Evolutionary conservation across 2,329 filamentous ascomycete species (phyloP).

Genomic region (Didymella pomorum): DNA sequence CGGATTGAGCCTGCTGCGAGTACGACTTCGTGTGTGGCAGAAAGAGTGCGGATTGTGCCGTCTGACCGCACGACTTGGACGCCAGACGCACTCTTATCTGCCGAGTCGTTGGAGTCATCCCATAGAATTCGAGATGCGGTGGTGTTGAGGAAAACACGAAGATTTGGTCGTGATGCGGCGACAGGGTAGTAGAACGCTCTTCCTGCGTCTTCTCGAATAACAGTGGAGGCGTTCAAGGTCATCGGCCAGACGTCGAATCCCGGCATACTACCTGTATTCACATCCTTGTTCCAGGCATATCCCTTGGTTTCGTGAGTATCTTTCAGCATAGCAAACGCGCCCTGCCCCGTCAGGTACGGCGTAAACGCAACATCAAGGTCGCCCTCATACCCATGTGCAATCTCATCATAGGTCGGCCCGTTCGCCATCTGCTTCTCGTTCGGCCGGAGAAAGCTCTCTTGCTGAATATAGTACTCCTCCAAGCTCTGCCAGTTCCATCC

Average conservation of each 20-base stretch:
- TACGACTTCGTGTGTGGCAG: conserved; percentile 44
- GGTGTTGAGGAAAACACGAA: conserved; percentile 55
- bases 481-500: conserved; percentile 47
- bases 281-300: conserved; percentile 52
- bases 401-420: conserved; percentile 37
- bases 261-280: conserved; percentile 55
- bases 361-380: conserved; percentile 42
- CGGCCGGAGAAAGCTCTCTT: conserved; percentile 40
- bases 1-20: conserved; percentile 47
- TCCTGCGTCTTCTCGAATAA: conserved; percentile 57
- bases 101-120: conserved; percentile 18
- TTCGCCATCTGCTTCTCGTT: conserved; percentile 22
- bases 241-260: conserved; percentile 55
- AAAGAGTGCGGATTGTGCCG: conserved; percentile 28
- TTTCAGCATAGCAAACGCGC: conserved; percentile 45
- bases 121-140: conserved; percentile 54
- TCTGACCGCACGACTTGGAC: conserved; percentile 35
- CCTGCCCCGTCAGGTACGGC: conserved; percentile 35
- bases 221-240: conserved; percentile 51
- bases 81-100: conserved; percentile 30
- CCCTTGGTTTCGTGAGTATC: conserved; percentile 48
- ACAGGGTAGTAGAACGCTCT: conserved; percentile 59
- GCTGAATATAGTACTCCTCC: conserved; percentile 38
- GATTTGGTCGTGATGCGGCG: conserved; percentile 50
- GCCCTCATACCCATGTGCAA: conserved; percentile 34